Base-by-base conservation (phyloP, 2,329 filamentous ascomycete species). In the Sporothrix phasma region DNA sequence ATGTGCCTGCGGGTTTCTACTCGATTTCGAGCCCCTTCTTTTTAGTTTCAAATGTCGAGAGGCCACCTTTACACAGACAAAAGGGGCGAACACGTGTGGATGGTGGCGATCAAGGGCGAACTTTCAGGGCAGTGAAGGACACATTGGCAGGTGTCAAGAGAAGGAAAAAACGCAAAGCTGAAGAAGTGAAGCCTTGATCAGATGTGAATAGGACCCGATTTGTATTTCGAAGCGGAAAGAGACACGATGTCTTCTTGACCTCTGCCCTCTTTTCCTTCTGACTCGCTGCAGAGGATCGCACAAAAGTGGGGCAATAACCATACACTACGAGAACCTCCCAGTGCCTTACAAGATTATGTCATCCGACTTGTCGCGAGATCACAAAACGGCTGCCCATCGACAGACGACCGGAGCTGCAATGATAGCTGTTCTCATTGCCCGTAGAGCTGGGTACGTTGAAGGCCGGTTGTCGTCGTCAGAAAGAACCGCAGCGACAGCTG, bases 301-400 rank as follows among this genome's bases (percentile, higher is more conserved):
- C 15, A 53, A n/a, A 29, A 39, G 51, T 56, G 51, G 51, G 15
- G 58, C 17, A 34, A 37, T 24, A 47, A 24, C 43, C 43, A 61
- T 47, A 39, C 24, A 61, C 24, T 47, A n/a, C 26, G 31, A 46
- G 41, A 62, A 62, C 60, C 51, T 62, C 46, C 60, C 34, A 62
- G 31, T 39, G 51, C 51, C 51, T 56, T 10, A 37, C 15, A 13
- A n/a, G 19, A 51, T 62, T 62, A 62, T 62, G 46, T 62, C 46
- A 51, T 62, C 56, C 22, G 46, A 61, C 49, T n/a, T 61, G 29
- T 11, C 13, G 37, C 24, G 5, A n/a, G 45, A 58, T 13, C 56
- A 56, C n/a, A n/a, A n/a, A n/a, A n/a, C n/a, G n/a, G n/a, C n/a
- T n/a, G n/a, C n/a, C n/a, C n/a, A n/a, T n/a, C n/a, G n/a, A n/a